Conservation (phyloP, 495 filamentous ascomycete species). For the Cercophora scortea region DNA sequence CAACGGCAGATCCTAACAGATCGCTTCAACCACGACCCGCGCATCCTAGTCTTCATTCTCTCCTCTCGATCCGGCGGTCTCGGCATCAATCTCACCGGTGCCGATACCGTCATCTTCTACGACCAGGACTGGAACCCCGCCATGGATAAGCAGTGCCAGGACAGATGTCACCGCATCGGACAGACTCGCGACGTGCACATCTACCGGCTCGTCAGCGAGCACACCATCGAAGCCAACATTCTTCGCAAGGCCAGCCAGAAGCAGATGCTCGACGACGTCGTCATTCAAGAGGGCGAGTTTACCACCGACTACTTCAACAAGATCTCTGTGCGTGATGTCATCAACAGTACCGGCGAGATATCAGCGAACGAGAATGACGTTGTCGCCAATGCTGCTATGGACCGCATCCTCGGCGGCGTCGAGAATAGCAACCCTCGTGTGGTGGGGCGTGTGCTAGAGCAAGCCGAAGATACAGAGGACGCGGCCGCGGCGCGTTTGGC, state of each 20-base stretch:
- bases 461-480: constrained; percentile 90
- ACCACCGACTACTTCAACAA: constrained; percentile 97
- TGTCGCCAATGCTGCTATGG: constrained; percentile 73
- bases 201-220: constrained; percentile 92
- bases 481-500: constrained; percentile 78
- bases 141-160: constrained; percentile 99
- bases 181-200: constrained; percentile 98
- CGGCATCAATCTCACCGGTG: constrained; percentile 93
- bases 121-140: constrained; percentile 99
- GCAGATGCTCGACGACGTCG: constrained; percentile 92
- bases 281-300: constrained; percentile 98
- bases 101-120: constrained; percentile 98
- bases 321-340: constrained; percentile 60
- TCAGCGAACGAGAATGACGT: constrained; percentile 51
- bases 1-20: constrained; percentile 93
- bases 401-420: constrained; percentile 64
- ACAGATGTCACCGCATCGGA: constrained; percentile 94
- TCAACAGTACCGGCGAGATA: constrained; percentile 51
- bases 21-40: constrained; percentile 89
- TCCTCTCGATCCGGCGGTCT: constrained; percentile 91
- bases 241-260: constrained; percentile 95
- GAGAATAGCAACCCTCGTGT: constrained; percentile 36
- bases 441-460: constrained; percentile 62
- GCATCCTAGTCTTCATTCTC: constrained; percentile 91
- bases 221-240: constrained; percentile 98